Evolutionary conservation across 805 yeast species (phyloP).

Genomic region (Saturnispora dispora): DNA sequence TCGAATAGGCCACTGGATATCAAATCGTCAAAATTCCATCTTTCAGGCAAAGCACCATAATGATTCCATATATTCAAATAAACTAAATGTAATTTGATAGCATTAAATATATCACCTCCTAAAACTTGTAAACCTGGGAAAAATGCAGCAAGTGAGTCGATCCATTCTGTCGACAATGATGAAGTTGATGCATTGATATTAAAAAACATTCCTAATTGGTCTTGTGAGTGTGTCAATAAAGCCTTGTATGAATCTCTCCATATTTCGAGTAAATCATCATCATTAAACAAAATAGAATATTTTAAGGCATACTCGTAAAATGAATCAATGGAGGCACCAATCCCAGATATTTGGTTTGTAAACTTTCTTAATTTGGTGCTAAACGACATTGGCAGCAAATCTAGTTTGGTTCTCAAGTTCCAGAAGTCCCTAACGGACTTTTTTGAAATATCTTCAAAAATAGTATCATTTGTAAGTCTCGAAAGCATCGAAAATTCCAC

Average conservation of each 20-base stretch:
- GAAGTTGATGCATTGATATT: slow-evolving; percentile 55
- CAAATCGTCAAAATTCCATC: slow-evolving; percentile 50
- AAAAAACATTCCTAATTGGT: slow-evolving; percentile 26
- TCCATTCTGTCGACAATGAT: slow-evolving; percentile 48
- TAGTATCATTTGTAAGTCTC: slow-evolving; percentile 60
- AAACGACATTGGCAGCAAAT: slow-evolving; percentile 71
- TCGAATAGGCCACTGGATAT: slow-evolving; percentile 17
- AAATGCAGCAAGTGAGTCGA: slow-evolving; percentile 80
- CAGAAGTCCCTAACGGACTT: slow-evolving; percentile 62
- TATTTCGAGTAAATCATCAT: slow-evolving; percentile 38
- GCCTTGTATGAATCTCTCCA: slow-evolving; percentile 58
- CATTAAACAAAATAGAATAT: slow-evolving; percentile 63
- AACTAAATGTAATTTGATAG: slow-evolving; percentile 49
- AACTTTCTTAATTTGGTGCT: slow-evolving; percentile 36
- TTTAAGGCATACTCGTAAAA: slow-evolving; percentile 84
- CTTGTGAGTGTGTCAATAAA: slow-evolving; percentile 42
- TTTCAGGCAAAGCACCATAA: slow-evolving; percentile 77
- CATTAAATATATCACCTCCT: slow-evolving; percentile 64
- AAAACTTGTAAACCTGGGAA: slow-evolving; percentile 81
- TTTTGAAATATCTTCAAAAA: slow-evolving; percentile 55
- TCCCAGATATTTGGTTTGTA: slow-evolving; percentile 57
- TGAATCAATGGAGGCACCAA: slow-evolving; percentile 89
- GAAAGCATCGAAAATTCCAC: slow-evolving; percentile 75
- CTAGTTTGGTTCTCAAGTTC: slow-evolving; percentile 51
- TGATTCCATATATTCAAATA: slow-evolving; percentile 71